phyloP scores from a whole-genome alignment of 2,329 filamentous ascomycete species.

The Ophiostoma ips region DNA sequence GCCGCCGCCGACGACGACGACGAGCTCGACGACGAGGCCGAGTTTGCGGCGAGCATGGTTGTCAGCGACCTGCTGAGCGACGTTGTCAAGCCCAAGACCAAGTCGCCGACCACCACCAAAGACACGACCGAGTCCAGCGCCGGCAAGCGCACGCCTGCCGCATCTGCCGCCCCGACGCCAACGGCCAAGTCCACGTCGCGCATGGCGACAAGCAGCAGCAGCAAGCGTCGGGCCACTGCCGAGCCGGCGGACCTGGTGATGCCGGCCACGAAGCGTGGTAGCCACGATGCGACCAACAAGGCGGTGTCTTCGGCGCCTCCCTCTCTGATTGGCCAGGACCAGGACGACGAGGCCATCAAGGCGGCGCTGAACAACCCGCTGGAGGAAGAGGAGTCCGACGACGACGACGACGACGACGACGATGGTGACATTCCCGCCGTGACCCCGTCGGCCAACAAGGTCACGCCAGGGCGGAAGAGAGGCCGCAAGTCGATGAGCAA shows the following conservation, averaged over 20 bases:
- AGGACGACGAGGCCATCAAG: neutral
- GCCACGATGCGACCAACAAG: constrained; percentile 2
- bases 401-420: neutral
- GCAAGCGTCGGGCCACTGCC: constrained; percentile 18
- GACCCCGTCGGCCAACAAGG: neutral
- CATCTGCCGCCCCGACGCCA: neutral
- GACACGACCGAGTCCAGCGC: neutral
- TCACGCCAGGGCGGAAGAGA: neutral
- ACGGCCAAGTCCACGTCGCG: neutral
- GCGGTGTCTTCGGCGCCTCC: neutral
- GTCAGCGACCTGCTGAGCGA: constrained; percentile 5
- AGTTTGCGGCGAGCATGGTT: constrained; percentile 2
- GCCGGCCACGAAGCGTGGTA: constrained; percentile 10
- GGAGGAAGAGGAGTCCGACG: neutral
- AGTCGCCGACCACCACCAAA: neutral
- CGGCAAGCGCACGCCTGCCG: too few species aligned
- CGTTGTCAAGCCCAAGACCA: neutral
- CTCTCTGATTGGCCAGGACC: neutral
- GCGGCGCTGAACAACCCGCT: neutral
- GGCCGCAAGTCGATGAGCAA: constrained; percentile 1
- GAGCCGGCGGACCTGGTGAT: constrained; percentile 7
- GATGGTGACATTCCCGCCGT: neutral
- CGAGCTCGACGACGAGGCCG: neutral
- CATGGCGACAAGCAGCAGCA: constrained; percentile 7
- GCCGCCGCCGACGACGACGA: constrained; percentile 2